Percentiles rank a stretch among this genome's conserved stretches.
Conservation (phyloP, 306 rosid species). For the Morella rubra region DNA sequence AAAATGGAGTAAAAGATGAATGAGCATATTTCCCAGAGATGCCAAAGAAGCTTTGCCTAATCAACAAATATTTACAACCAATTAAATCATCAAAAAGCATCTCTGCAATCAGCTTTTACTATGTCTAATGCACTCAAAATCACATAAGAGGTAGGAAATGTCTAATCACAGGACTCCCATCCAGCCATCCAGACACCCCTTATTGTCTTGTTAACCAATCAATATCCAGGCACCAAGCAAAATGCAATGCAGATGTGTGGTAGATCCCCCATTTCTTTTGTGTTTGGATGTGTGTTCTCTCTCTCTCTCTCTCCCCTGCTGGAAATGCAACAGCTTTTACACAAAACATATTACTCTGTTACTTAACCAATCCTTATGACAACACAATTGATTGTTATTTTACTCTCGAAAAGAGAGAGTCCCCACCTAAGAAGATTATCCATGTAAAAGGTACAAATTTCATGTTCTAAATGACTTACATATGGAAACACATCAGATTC, state of each 20-base stretch:
- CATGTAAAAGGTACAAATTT: neutral
- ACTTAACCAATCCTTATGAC: neutral
- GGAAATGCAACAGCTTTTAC: neutral
- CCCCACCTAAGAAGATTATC: neutral
- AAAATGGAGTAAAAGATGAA: neutral
- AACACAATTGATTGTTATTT: neutral
- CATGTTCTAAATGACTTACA: neutral
- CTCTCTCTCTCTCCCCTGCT: neutral
- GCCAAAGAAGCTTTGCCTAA: slow-evolving; percentile 4
- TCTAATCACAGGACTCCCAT: neutral
- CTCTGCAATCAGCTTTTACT: neutral
- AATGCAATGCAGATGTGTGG: neutral
- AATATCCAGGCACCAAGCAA: neutral
- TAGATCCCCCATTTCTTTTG: neutral
- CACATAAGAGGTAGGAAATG: neutral
- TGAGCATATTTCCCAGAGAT: neutral
- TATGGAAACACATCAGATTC: neutral
- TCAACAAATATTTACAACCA: slow-evolving; percentile 7
- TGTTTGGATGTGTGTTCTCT: no score
- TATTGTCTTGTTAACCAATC: neutral
- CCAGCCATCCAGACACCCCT: neutral
- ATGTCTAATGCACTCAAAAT: neutral
- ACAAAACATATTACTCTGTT: neutral
- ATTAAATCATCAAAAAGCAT: neutral
- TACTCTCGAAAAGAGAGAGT: neutral